Conservation (phyloP, 176 grass and related monocot species). For the Oryza meyeriana region DNA sequence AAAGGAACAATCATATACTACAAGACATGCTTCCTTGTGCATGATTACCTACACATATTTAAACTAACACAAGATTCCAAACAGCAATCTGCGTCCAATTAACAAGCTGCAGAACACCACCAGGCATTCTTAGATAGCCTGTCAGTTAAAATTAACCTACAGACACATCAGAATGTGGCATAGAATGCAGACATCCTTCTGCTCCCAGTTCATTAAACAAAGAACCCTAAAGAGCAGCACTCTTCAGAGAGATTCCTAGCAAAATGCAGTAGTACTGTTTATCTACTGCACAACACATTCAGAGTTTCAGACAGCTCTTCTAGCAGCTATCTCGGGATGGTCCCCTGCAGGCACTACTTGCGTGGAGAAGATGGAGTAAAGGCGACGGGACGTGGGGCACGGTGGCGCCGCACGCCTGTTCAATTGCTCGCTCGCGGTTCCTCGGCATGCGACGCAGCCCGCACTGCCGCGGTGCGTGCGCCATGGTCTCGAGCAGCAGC, state of each 20-base stretch:
- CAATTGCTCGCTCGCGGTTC: slow-evolving; percentile 23
- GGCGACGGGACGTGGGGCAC: slow-evolving; percentile 36
- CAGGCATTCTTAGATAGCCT: not conserved
- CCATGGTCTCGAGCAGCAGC: slow-evolving; percentile 20
- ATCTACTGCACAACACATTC: not conserved
- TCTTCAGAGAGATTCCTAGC: slow-evolving; percentile 6
- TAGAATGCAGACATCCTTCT: not conserved
- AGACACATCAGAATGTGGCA: not conserved
- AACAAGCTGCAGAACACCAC: not conserved
- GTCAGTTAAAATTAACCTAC: slow-evolving; percentile 11
- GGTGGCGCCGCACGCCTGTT: slow-evolving; percentile 35
- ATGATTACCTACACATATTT: slow-evolving; percentile 27
- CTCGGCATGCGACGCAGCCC: not conserved
- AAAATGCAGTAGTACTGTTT: not conserved
- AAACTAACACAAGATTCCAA: slow-evolving; percentile 34
- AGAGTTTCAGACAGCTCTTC: slow-evolving; percentile 17
- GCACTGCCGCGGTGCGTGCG: not conserved
- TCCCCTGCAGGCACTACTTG: not conserved
- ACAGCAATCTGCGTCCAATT: not conserved
- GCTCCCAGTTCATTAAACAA: slow-evolving; percentile 4
- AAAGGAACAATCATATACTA: slow-evolving; percentile 9
- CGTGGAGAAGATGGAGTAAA: slow-evolving; percentile 40
- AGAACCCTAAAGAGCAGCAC: not conserved
- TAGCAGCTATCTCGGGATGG: not conserved
- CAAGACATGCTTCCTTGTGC: slow-evolving; percentile 12